Base-by-base conservation (phyloP, 106 monocot genomes). In the Vanilla planifolia region DNA sequence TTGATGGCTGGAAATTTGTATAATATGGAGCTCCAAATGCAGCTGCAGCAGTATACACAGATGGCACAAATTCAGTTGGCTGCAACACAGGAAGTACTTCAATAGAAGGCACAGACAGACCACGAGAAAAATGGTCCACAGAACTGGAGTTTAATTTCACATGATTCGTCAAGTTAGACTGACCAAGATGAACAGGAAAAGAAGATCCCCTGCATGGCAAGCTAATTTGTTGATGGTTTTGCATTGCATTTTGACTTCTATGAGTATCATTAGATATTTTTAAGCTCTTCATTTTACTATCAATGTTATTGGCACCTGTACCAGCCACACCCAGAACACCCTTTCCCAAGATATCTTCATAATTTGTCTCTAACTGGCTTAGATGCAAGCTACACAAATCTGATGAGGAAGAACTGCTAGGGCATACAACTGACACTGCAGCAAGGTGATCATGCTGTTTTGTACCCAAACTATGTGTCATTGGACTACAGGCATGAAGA, bases 1-100 rank as follows among this genome's bases (percentile, higher is more conserved):
- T 71, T 56, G 83, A 71, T 3, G 80, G 73, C 39, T 81, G 86
- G 59, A 84, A 16, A 70, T 79, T 87, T 17, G 75, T 52, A 40
- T 74, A 72, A 62, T 77, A 81, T 33, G 62, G 62, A 41, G 45
- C 45, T 48, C 78, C 89, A 70, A 76, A 76, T 51, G 80, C 59
- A 67, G 76, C 52, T 48, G 83, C 59, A 32, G 77, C 43, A 20
- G 67, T 65, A 59, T 71, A 79, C 4, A 80, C 66, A 7, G 82
- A 69, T 34, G 63, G 70, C 33, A 85, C 53, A 42, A 78, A 40
- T 33, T 70, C 77, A 63, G 77, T 52, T 14, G 76, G 32, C 24
- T 77, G 77, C 37, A 75, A 46, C 44, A 73, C 46, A 14, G 79
- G 89, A 21, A 73, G 83, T 8, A 62, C 29, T 37, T 85, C 82